Base-by-base conservation (phyloP, 768 basidiomycete genomes). In the Lentinus tigrinus region DNA sequence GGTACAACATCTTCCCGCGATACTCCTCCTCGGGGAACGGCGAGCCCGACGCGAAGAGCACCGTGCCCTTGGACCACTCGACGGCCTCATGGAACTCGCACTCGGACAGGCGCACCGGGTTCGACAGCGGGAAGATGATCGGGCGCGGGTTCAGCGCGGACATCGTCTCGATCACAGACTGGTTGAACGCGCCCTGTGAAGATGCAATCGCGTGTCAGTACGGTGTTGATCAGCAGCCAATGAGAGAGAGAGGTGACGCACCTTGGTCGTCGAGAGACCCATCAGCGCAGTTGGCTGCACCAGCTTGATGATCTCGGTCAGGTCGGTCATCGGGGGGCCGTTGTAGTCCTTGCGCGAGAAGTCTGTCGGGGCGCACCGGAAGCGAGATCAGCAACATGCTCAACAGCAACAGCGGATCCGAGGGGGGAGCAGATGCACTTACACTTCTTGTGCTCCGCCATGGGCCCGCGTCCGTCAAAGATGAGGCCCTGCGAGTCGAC, bases 41-140 rank as follows among this genome's bases (percentile, higher is more conserved):
- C 31, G 89, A 91, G 3, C 94, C 95, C 39, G 85, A 88, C 0
- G 95, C 94, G 68, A 94, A 97, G 56, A 97, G 82, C 17, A 88
- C 89, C 40, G 71, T 75, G 27, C 95, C 94, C 42, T 84, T 73
- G 3, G 92, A 89, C 74, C 85, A 78, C 47, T 76, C 73, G 42
- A 93, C 81, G 2, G 90, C 90, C 50, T 92, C 87, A 46, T 82
- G 73, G 72, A 91, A 94, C 23, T 87, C 85, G 70, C 89, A 91
- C 69, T 93, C 92, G 7, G 87, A 88, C 47, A 91, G 78, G n/a
- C 79, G 78, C 56, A 89, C 83, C 43, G 95, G 95, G 76, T 96
- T 97, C 23, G 91, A 93, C 10, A 96, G 83, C 31, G 95, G 91
- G 81, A 96, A 96, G 70, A 96, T 83, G 75, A 96, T 94, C 23